A percentile compares a stretch with the other conserved stretches of the same genome.
phyloP scores from a whole-genome alignment of 176 grass and related monocot genomes.

The Echinochloa phyllopogon region DNA sequence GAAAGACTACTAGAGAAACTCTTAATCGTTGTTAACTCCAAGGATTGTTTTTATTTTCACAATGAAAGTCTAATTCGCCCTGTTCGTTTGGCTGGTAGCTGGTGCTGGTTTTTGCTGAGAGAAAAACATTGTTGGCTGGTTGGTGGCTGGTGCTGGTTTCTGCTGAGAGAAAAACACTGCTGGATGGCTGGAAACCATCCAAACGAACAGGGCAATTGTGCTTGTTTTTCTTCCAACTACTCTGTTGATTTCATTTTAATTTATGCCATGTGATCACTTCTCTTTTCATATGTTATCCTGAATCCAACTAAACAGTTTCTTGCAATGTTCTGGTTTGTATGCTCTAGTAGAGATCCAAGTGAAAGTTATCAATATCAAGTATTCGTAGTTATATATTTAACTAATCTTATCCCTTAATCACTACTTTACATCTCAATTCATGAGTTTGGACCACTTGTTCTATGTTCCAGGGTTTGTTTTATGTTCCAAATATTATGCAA shows the following conservation, averaged over 20 bases:
- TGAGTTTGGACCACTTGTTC: slow-evolving; percentile 1
- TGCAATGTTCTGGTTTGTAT: background rate
- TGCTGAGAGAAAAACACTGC: too few species aligned
- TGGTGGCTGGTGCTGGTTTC: too few species aligned
- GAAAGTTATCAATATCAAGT: background rate
- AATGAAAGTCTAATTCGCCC: background rate
- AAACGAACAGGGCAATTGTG: too few species aligned
- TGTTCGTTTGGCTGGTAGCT: too few species aligned
- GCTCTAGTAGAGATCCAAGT: background rate
- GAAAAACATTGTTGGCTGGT: too few species aligned
- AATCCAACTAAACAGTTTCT: slow-evolving; percentile 19
- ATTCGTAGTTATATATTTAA: background rate
- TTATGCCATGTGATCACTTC: slow-evolving; percentile 31
- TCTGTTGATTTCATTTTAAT: slow-evolving; percentile 29
- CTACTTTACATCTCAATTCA: slow-evolving; percentile 27
- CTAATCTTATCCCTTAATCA: slow-evolving; percentile 18
- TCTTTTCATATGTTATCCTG: slow-evolving; percentile 19
- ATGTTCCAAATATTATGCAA: slow-evolving; percentile 2
- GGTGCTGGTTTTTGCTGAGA: too few species aligned
- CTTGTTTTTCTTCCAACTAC: background rate
- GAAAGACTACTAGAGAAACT: too few species aligned
- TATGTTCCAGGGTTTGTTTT: background rate
- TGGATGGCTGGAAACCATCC: too few species aligned
- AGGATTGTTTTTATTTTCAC: background rate
- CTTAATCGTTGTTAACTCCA: background rate